Evolutionary conservation across 106 monocot species (phyloP).

Genomic region (Gastrodia elata): DNA sequence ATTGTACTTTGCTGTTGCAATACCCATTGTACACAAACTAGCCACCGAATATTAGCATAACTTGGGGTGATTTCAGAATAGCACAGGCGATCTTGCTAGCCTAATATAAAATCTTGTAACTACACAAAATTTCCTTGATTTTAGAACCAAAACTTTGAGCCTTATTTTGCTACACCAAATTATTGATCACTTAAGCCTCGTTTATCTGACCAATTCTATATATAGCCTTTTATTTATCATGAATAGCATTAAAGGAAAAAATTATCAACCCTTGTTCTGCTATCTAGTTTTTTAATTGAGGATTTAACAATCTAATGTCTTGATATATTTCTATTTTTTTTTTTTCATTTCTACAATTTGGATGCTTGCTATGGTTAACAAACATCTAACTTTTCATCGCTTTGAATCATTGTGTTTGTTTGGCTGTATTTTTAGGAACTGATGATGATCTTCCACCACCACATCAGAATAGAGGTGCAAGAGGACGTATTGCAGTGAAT

Average conservation of each 20-base stretch:
- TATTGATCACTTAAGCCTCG: too few relatives aligned
- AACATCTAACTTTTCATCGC: neutral
- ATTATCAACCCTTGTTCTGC: neutral
- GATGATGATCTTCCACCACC: constrained; percentile 78
- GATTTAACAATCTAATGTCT: neutral
- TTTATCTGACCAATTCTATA: neutral
- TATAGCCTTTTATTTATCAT: neutral
- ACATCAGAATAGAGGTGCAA: constrained; percentile 36
- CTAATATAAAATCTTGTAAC: too few relatives aligned
- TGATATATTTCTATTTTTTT: neutral
- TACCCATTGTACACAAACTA: too few relatives aligned
- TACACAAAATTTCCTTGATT: too few relatives aligned
- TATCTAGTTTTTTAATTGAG: neutral
- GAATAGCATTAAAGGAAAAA: neutral
- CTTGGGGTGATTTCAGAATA: too few relatives aligned
- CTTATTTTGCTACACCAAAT: too few relatives aligned
- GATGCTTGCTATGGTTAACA: neutral
- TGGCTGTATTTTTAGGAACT: constrained; percentile 40
- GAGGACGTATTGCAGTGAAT: constrained; percentile 39
- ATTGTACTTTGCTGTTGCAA: too few relatives aligned
- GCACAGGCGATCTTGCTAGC: too few relatives aligned
- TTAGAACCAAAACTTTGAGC: too few relatives aligned
- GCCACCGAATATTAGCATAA: too few relatives aligned
- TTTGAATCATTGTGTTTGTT: neutral
- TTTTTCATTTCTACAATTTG: neutral